These are phyloP conservation scores for Marasmius tenuissimus DNA, from an alignment of 1,284 basidiomycete species.

Conservation along the genomic window DNA sequence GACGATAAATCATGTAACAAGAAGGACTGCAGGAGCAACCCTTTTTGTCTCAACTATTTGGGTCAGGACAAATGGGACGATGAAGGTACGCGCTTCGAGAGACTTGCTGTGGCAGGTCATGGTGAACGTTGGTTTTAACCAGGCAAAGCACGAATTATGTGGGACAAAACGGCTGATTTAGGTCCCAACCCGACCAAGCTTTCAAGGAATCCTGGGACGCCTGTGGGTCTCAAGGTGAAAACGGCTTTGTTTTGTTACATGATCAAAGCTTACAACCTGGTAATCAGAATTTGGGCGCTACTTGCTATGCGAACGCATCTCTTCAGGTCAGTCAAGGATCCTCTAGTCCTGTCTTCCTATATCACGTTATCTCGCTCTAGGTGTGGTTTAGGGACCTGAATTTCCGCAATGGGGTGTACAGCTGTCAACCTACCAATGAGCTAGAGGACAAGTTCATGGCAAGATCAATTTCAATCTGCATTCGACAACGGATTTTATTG, in stretches of 20 bases:
- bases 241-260: not conserved
- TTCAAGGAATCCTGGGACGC: slow-evolving; percentile 53
- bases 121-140: not conserved
- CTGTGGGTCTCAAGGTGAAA: slow-evolving; percentile 77
- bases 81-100: slow-evolving; percentile 42
- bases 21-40: slow-evolving; percentile 70
- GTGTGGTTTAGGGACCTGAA: slow-evolving; percentile 72
- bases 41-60: slow-evolving; percentile 83
- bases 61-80: slow-evolving; percentile 79
- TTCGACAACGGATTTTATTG: not conserved
- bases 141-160: slow-evolving; percentile 44
- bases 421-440: slow-evolving; percentile 52
- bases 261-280: slow-evolving; percentile 4
- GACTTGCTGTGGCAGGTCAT: not conserved
- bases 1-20: slow-evolving; percentile 57
- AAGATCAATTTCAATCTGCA: slow-evolving; percentile 11
- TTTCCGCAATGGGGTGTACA: slow-evolving; percentile 67
- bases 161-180: slow-evolving; percentile 52
- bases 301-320: slow-evolving; percentile 91
- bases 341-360: not conserved
- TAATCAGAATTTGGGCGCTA: slow-evolving; percentile 84
- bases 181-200: slow-evolving; percentile 52
- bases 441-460: slow-evolving; percentile 57
- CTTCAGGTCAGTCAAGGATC: slow-evolving; percentile 66
- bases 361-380: slow-evolving; percentile 26